These are phyloP conservation scores for Sporothrix curviconia DNA, from an alignment of 2,329 filamentous ascomycete species.

Conservation along the genomic window DNA sequence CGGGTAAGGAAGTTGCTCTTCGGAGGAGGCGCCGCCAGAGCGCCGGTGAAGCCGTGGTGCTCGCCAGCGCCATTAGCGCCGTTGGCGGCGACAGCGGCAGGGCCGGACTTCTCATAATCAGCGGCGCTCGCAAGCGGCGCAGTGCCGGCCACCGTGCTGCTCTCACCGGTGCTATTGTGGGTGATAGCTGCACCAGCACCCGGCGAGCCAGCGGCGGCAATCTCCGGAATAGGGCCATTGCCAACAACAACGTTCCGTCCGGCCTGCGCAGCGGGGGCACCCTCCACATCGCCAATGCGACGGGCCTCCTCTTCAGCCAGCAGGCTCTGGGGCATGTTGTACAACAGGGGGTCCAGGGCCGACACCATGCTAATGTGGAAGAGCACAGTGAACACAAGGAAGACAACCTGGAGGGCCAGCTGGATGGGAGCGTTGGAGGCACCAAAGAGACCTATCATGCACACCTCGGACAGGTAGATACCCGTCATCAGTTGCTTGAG, in stretches of 20 bases:
- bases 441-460: slow-evolving; percentile 74
- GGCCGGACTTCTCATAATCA: no score
- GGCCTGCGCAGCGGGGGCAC: not conserved
- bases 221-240: slow-evolving; percentile 19
- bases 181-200: not conserved
- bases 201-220: not conserved
- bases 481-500: slow-evolving; percentile 81
- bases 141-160: slow-evolving; percentile 7
- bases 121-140: no score
- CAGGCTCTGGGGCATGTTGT: slow-evolving; percentile 71
- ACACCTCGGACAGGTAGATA: slow-evolving; percentile 73
- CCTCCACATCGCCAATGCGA: slow-evolving; percentile 22
- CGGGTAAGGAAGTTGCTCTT: slow-evolving; percentile 54
- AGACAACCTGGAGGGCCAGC: slow-evolving; percentile 65
- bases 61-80: not conserved
- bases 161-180: slow-evolving; percentile 25
- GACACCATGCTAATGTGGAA: slow-evolving; percentile 68
- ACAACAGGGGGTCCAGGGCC: slow-evolving; percentile 69
- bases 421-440: slow-evolving; percentile 62
- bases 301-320: slow-evolving; percentile 39
- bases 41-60: slow-evolving; percentile 18
- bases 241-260: no score
- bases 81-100: not conserved
- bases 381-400: slow-evolving; percentile 67
- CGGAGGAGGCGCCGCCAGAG: slow-evolving; percentile 29